Conservation (phyloP, 345 rosid species). For the Hibiscus tridactylites region DNA sequence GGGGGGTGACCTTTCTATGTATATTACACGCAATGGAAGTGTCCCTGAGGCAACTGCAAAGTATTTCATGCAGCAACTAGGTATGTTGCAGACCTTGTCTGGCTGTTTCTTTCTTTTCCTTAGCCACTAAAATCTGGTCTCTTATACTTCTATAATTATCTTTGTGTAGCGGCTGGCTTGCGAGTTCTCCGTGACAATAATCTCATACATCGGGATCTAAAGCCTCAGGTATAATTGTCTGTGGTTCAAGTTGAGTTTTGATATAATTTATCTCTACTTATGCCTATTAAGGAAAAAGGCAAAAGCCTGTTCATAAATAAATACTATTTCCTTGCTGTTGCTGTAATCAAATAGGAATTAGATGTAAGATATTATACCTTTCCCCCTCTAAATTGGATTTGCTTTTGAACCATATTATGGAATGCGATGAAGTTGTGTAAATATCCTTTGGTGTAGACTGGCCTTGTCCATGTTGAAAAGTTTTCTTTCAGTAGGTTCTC, state of each 20-base stretch:
- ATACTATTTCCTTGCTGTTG: background rate
- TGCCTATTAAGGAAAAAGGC: background rate
- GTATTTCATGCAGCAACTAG: conserved; percentile 88
- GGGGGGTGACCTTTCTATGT: conserved; percentile 91
- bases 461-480: conserved; percentile 2
- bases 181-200: conserved; percentile 84
- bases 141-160: background rate
- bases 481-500: conserved; percentile 1
- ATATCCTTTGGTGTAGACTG: conserved; percentile 1
- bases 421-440: background rate
- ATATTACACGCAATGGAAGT: conserved; percentile 60
- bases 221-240: conserved; percentile 71
- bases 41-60: conserved; percentile 76
- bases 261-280: background rate
- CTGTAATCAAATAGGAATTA: background rate
- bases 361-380: background rate
- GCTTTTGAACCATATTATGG: conserved; percentile 3
- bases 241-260: background rate
- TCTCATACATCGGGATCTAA: conserved; percentile 89
- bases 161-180: conserved; percentile 64
- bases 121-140: no score
- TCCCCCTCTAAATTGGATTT: background rate
- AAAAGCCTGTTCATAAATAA: background rate
- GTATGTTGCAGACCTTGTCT: conserved; percentile 24
- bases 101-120: no score